These are phyloP conservation scores for Apiotrichum porosum DNA, from an alignment of 1,284 basidiomycete species.

Conservation along the genomic window DNA sequence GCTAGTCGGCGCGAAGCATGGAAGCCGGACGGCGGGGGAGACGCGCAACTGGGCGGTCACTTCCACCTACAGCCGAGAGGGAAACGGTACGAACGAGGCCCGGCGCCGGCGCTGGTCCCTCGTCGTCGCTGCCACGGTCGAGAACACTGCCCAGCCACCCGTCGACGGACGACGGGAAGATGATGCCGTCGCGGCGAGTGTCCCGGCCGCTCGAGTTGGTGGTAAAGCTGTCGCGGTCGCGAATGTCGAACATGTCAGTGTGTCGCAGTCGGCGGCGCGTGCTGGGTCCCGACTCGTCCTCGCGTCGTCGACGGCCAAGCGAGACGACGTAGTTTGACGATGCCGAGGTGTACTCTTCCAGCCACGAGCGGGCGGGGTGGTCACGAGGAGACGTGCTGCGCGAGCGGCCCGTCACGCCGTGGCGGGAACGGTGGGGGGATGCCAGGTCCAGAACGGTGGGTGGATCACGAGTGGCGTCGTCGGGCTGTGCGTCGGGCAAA, in stretches of 20 bases:
- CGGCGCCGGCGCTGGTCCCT: neutral
- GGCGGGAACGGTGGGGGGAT: neutral
- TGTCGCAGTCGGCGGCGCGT: constrained; percentile 3
- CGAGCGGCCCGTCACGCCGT: neutral
- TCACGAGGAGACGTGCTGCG: constrained; percentile 1
- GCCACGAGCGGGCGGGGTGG: constrained; percentile 4
- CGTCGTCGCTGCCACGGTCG: neutral
- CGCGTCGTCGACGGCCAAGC: neutral
- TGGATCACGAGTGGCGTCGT: neutral
- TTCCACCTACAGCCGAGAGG: neutral
- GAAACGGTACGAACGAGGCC: neutral
- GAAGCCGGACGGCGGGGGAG: constrained; percentile 3
- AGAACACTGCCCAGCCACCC: constrained; percentile 1
- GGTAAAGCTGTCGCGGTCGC: neutral
- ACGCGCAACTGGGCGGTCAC: constrained; percentile 1
- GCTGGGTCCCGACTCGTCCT: constrained; percentile 1
- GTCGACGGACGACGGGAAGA: constrained; percentile 6
- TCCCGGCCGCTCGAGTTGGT: constrained; percentile 1
- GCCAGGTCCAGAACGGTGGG: neutral
- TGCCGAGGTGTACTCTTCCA: constrained; percentile 8
- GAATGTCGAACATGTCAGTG: neutral
- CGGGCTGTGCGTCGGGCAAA: neutral
- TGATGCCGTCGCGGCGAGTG: constrained; percentile 14
- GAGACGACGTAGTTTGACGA: neutral
- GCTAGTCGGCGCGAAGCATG: neutral